Evolutionary conservation across 1,284 basidiomycete genomes (phyloP).

Genomic region (Tilletiopsis washingtonensis): DNA sequence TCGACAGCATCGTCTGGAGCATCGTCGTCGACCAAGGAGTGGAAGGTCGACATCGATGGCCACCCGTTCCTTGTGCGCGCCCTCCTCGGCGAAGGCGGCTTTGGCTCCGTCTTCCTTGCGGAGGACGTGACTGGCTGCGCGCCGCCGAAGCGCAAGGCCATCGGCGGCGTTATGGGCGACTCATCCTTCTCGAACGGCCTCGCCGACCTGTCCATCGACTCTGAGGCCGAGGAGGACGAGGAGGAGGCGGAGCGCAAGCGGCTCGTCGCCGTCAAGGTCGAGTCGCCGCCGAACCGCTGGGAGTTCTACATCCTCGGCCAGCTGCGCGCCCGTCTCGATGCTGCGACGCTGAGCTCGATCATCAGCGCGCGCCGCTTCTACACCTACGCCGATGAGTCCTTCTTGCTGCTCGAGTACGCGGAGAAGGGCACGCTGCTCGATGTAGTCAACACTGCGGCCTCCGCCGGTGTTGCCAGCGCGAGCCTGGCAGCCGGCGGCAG

Average conservation of each 20-base stretch:
- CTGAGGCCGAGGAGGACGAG: constrained; percentile 59
- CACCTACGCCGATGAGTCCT: constrained; percentile 65
- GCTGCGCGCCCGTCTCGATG: constrained; percentile 56
- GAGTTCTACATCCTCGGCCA: constrained; percentile 81
- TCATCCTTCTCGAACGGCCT: constrained; percentile 2
- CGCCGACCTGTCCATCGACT: constrained; percentile 49
- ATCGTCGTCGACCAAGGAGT: not conserved
- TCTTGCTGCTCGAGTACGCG: constrained; percentile 78
- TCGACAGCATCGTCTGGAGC: constrained; percentile 5
- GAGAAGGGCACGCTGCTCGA: constrained; percentile 87
- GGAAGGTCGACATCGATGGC: constrained; percentile 51
- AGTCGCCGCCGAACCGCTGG: constrained; percentile 81
- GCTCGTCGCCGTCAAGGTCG: constrained; percentile 81
- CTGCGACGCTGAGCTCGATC: constrained; percentile 18
- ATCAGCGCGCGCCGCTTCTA: constrained; percentile 34
- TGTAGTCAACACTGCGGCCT: constrained; percentile 65
- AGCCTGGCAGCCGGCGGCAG: not conserved
- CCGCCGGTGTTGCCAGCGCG: constrained; percentile 50
- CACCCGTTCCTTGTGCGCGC: constrained; percentile 60
- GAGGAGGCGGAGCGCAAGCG: constrained; percentile 56
- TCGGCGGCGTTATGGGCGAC: constrained; percentile 10
- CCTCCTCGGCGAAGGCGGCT: constrained; percentile 94
- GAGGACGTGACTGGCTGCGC: constrained; percentile 45
- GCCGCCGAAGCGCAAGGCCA: not conserved
- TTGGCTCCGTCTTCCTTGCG: constrained; percentile 82